Base-by-base conservation (phyloP, 2,329 filamentous ascomycete genomes). In the Ceratocystiopsis sp. region DNA sequence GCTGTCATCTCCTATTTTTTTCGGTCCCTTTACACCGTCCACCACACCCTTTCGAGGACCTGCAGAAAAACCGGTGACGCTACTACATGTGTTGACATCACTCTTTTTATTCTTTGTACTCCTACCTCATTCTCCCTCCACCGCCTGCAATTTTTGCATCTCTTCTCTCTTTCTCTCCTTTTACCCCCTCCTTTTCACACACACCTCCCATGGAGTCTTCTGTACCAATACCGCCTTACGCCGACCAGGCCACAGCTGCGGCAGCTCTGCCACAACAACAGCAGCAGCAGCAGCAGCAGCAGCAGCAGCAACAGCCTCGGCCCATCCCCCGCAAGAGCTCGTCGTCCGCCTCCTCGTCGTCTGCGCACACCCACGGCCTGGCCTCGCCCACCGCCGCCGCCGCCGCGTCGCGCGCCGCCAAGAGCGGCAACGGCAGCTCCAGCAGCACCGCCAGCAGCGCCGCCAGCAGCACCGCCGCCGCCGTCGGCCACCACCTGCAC, bases 191-290 rank as follows among this genome's bases (percentile, higher is more conserved):
- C 7, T 12, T 39, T 19, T 16, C 36, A 19, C 16, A 13, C 41
- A 9, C 9, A 34, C 14, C 32, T 9, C 32, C 57, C 56, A 73
- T 73, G 69, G 67, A 66, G 55, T 62, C 58, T 50, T 58, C 61
- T 47, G 59, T 72, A 51, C 69, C 69, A 29, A 71, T 69, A 44
- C 68, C 69, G 50, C 69, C 70, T 14, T 62, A 64, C 42, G 70
- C 69, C 57, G 66, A 67, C 7, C 53, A 57, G 17, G 42, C 15
- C 10, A n/a, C n/a, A n/a, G n/a, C n/a, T n/a, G n/a, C n/a, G n/a
- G n/a, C n/a, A n/a, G n/a, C n/a, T n/a, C n/a, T n/a, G n/a, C n/a
- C n/a, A n/a, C n/a, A n/a, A n/a, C n/a, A n/a, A n/a, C n/a, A n/a
- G n/a, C n/a, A n/a, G n/a, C n/a, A n/a, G n/a, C n/a, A n/a, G n/a